phyloP scores from a whole-genome alignment of 306 rosid genomes.

The Vicia villosa region DNA sequence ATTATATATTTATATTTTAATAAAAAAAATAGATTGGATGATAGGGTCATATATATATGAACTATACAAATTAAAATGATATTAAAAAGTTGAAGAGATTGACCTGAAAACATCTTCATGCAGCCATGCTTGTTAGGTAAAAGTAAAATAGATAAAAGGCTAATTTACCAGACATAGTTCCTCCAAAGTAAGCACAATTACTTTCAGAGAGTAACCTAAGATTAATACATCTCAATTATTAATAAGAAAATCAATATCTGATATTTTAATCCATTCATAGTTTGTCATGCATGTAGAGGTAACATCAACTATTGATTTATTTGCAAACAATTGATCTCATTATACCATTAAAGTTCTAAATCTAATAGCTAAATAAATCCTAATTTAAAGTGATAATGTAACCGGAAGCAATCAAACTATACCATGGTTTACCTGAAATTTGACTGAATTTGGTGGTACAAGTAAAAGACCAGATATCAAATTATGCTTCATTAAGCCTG shows the following conservation, averaged over 20 bases:
- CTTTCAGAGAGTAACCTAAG: neutral
- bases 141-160: neutral
- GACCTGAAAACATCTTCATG: slow-evolving; percentile 1
- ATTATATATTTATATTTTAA: too few relatives aligned
- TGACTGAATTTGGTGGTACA: neutral
- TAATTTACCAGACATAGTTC: neutral
- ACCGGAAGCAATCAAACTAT: neutral
- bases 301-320: neutral
- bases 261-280: neutral
- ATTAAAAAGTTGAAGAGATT: neutral
- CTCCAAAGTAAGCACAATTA: neutral
- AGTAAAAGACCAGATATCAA: neutral
- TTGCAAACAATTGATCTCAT: neutral
- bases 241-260: neutral
- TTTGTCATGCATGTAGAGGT: neutral
- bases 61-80: too few relatives aligned
- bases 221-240: neutral
- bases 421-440: neutral
- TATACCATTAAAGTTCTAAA: neutral
- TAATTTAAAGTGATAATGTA: neutral
- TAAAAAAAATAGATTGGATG: neutral
- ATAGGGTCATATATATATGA: too few relatives aligned
- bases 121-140: neutral
- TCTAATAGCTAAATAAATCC: neutral
- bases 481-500: neutral